Conservation (phyloP, 2,329 filamentous ascomycete genomes). For the Ophiostoma sp. region DNA sequence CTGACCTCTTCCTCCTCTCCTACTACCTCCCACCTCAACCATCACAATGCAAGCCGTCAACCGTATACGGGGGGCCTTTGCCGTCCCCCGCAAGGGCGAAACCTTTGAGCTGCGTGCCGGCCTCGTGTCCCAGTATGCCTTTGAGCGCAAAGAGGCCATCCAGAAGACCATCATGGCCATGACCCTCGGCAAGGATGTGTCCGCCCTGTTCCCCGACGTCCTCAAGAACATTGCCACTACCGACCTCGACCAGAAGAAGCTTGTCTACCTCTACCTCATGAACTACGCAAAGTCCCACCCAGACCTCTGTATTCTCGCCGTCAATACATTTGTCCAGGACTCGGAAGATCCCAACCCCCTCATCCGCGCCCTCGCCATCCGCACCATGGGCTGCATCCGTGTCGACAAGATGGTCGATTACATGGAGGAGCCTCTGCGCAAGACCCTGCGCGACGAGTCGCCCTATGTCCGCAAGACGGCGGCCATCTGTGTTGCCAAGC, state of each 20-base stretch:
- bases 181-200: constrained; percentile 98
- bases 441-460: constrained; percentile 93
- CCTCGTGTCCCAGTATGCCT: constrained; percentile 96
- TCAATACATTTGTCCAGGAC: constrained; percentile 99
- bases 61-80: constrained; percentile 89
- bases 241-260: constrained; percentile 97
- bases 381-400: constrained; percentile 97
- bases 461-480: constrained; percentile 98
- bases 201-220: constrained; percentile 92
- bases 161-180: constrained; percentile 99
- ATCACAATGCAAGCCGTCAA: constrained; percentile 62
- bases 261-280: constrained; percentile 98
- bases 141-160: constrained; percentile 97
- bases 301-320: constrained; percentile 94
- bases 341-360: constrained; percentile 97
- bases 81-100: constrained; percentile 90
- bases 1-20: constrained; percentile 1
- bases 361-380: constrained; percentile 87
- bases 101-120: constrained; percentile 96
- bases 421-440: constrained; percentile 95
- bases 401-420: constrained; percentile 99
- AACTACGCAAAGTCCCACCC: constrained; percentile 99
- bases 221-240: constrained; percentile 96
- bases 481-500: constrained; percentile 93
- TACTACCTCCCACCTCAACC: background rate